Evolutionary conservation across 2,329 filamentous ascomycete genomes (phyloP), one percentile per base, ranked within the genome.

Genomic region (Truncatella angustata): DNA sequence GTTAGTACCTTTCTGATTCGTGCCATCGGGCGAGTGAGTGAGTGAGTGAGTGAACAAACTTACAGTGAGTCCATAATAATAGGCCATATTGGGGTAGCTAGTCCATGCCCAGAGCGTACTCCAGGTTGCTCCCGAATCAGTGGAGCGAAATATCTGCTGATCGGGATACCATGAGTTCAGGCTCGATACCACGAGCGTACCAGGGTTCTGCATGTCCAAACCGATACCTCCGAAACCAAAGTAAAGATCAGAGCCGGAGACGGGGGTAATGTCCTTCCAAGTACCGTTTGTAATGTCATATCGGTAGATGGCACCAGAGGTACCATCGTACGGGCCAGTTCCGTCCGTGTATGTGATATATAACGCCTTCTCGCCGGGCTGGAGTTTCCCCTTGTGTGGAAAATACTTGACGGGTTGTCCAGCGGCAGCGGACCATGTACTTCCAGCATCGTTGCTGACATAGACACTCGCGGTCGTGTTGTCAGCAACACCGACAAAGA

Each of bases 141-240:
- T 79, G 3, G 79, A 81, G 21, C 81, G 69, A 67, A 76, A 84
- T 32, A 84, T 68, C 50, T 80, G 75, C 1, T 74, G 79, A 54
- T 84, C 81, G 0, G 81, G 81, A 66, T 74, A 84, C 81, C 81
- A 84, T 14, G 73, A 77, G 65, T 84, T 85, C 36, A 84, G 62
- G 1, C 73, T 74, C 0, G 80, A 79, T 0, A 82, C 80, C 42
- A 85, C 74, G 14, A 84, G 60, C 0, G 80, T 84, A 0, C 80
- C 81, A 0, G 81, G 74, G 21, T 74, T 77, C 56, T 77, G 71
- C 55, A 76, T 67, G 44, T 84, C 81, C 18, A 84, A 67, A 0
- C 73, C 70, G 2, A 84, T 65, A 2, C 81, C 81, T 5, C 81
- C 81, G 40, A 82, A 84, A 1, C 81, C 81, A 51, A 75, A 81